phyloP scores from a whole-genome alignment of 2,329 filamentous ascomycete species.

The Malbranchea cinnamomea region DNA sequence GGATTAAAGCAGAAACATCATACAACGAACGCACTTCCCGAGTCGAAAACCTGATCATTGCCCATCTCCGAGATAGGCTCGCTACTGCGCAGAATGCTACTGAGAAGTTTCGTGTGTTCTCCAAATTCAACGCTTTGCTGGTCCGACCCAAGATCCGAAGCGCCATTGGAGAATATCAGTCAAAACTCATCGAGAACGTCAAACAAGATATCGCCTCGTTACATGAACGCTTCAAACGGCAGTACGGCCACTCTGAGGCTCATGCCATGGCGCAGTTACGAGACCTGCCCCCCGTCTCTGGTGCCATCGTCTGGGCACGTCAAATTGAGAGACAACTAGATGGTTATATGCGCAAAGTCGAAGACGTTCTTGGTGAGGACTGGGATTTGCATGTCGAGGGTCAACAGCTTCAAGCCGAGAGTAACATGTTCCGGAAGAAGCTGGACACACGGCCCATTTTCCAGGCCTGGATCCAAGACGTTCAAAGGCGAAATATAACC shows the following conservation, averaged over 20 bases:
- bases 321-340: slow-evolving; percentile 95
- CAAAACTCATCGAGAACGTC: slow-evolving; percentile 93
- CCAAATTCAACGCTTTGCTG: slow-evolving; percentile 97
- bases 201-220: slow-evolving; percentile 87
- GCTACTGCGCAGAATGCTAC: slow-evolving; percentile 94
- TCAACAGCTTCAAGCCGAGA: slow-evolving; percentile 82
- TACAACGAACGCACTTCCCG: slow-evolving; percentile 96
- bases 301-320: slow-evolving; percentile 92
- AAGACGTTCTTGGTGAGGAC: slow-evolving; percentile 85
- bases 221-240: slow-evolving; percentile 95
- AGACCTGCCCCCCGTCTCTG: slow-evolving; percentile 87
- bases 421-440: slow-evolving; percentile 89
- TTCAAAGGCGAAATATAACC: slow-evolving; percentile 72
- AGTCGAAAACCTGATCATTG: slow-evolving; percentile 98
- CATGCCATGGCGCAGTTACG: slow-evolving; percentile 96
- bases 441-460: slow-evolving; percentile 88
- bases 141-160: slow-evolving; percentile 98
- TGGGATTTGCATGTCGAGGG: slow-evolving; percentile 93
- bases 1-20: slow-evolving; percentile 84
- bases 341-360: slow-evolving; percentile 98
- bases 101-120: slow-evolving; percentile 99
- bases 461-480: slow-evolving; percentile 87
- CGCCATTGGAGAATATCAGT: slow-evolving; percentile 95
- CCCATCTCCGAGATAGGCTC: slow-evolving; percentile 75
- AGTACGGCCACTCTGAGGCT: slow-evolving; percentile 95